Conservation (phyloP, 345 rosid genomes). For the Turritis glabra region DNA sequence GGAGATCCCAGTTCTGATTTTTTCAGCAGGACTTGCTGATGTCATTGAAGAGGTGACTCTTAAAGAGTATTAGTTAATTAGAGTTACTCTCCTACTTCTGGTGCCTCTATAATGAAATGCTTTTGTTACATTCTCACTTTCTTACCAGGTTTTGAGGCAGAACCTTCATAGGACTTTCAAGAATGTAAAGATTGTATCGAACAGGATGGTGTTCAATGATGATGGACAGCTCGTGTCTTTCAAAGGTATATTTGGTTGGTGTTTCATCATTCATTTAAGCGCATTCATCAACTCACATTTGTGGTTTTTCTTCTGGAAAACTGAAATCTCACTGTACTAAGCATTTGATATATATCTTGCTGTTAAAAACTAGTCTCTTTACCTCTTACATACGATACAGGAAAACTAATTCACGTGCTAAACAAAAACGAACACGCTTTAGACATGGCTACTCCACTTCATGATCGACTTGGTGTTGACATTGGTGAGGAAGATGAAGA, state of each 20-base stretch:
- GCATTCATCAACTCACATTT: neutral
- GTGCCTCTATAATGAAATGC: neutral
- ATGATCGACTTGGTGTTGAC: constrained; percentile 52
- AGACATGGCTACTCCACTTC: constrained; percentile 89
- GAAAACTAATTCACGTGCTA: constrained; percentile 77
- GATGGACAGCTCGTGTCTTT: constrained; percentile 68
- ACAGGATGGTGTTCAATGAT: constrained; percentile 68
- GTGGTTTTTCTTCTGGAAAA: neutral
- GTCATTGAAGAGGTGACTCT: constrained; percentile 84
- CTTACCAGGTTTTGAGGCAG: constrained; percentile 77
- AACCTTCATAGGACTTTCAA: constrained; percentile 68
- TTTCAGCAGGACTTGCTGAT: constrained; percentile 98
- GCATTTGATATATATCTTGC: neutral
- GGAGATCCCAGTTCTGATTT: constrained; percentile 74
- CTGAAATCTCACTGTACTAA: neutral
- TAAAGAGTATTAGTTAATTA: neutral
- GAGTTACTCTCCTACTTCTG: neutral
- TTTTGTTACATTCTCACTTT: constrained; percentile 13
- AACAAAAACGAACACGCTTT: constrained; percentile 91
- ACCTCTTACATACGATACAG: constrained; percentile 37
- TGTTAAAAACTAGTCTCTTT: constrained; percentile 6
- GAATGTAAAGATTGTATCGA: constrained; percentile 78
- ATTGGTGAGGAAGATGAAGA: constrained; percentile 40
- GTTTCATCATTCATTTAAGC: neutral
- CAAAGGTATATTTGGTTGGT: constrained; percentile 56